A percentile compares a stretch with the other conserved stretches of the same genome.
Conservation (phyloP, 148 eudicot species). For the Cornus kousa region DNA sequence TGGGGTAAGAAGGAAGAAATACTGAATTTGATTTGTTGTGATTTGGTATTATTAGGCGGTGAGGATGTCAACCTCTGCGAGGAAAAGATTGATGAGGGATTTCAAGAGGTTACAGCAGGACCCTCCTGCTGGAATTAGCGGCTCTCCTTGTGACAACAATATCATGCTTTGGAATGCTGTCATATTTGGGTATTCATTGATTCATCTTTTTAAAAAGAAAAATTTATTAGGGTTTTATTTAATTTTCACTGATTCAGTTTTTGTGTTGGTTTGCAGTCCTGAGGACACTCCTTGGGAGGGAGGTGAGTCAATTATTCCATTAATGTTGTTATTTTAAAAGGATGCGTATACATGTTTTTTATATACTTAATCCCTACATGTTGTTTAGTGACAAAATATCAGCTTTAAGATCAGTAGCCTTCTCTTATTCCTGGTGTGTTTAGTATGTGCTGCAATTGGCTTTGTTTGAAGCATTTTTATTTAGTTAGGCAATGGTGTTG, state of each 20-base stretch:
- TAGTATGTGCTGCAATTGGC: too few relatives aligned
- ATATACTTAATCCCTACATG: neutral
- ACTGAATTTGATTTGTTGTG: conserved; percentile 3
- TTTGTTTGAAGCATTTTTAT: too few relatives aligned
- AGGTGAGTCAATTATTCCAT: conserved; percentile 32
- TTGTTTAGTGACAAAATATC: neutral
- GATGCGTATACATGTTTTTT: neutral
- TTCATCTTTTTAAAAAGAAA: too few relatives aligned
- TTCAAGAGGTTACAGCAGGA: conserved; percentile 72
- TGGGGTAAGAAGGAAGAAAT: neutral
- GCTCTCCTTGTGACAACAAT: conserved; percentile 69
- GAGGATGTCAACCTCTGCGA: conserved; percentile 70
- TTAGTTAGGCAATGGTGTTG: neutral
- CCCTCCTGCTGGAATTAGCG: conserved; percentile 77
- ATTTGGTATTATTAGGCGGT: conserved; percentile 22
- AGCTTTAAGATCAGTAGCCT: too few relatives aligned
- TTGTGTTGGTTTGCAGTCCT: conserved; percentile 49
- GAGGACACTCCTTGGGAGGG: conserved; percentile 83
- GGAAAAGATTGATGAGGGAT: conserved; percentile 77
- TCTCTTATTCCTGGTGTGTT: too few relatives aligned
- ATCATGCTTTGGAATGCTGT: conserved; percentile 84
- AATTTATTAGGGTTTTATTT: too few relatives aligned
- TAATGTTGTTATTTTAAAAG: neutral
- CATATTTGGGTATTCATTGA: conserved; percentile 50
- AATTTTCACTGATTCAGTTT: neutral